Evolutionary conservation across 768 basidiomycete species (phyloP), one percentile per base, ranked within the genome.

Genomic region (Phaffia tasmanica): DNA sequence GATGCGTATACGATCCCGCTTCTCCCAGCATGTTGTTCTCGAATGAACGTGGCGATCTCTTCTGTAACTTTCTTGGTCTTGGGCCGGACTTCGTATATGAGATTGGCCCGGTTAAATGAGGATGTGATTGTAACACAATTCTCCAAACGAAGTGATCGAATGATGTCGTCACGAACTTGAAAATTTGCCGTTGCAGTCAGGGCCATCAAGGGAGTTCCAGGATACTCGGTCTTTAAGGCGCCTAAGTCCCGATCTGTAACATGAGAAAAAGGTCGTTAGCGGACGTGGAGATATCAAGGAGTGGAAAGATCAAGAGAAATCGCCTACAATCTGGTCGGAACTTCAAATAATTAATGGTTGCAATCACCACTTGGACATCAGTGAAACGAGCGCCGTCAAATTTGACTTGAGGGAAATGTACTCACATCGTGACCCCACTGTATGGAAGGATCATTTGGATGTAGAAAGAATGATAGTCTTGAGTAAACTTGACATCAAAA

Each of bases 401-500:
- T 51, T 51, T 0, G 57, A 15, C 6, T 48, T 1, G 21, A 49
- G 29, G 1, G 55, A 46, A 32, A 58, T 29, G 46, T 63, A 59
- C 94, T 84, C 73, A 95, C 93, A 74, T 92, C 86, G 72, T 92
- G 85, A 7, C 94, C 95, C 95, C 95, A 98, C 25, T 85, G 85
- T 21, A 32, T 32, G 30, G 32, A 51, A 8, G 11, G 11, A 42
- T 42, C 35, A 42, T 5, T 5, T 42, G 4, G 35, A 51, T n/a
- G 27, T 18, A 30, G 25, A 51, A 25, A 30, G 25, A 32, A 6
- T 0, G 48, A n/a, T 42, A 18, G n/a, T n/a, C 15, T 23, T 32
- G 56, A 47, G 55, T 29, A 18, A 53, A n/a, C 14, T 11, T 9
- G 16, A 27, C 5, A 56, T 62, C 47, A 57, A 42, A 4, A 53